Evolutionary conservation across 2,329 filamentous ascomycete species (phyloP), one percentile per base, ranked within the genome.

Genomic region (Thelonectria blattea): DNA sequence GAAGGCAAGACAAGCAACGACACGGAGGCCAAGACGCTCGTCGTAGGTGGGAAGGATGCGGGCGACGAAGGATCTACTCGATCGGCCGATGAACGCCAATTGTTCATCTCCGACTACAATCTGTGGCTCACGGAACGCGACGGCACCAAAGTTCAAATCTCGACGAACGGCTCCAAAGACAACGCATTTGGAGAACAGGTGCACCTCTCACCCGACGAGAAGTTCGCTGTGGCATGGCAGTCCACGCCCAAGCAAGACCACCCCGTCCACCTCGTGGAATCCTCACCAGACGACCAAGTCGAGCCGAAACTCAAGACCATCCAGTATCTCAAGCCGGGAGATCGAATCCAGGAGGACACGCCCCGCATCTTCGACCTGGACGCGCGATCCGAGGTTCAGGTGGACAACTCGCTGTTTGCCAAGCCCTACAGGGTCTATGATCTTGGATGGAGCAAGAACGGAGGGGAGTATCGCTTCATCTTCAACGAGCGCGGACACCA

Each of bases 401-500:
- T 67, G 2, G 64, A 72, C 11, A 50, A 67, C 27, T 4, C 41
- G 1, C 42, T 72, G 4, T 74, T 73, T 56, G 56, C 61, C 8
- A 69, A 67, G 8, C 66, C 70, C 0, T 74, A 67, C 27, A 39
- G 46, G 1, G n/a, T 72, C 2, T 32, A 43, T 3, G 53, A 68
- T 37, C 15, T 72, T 3, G 66, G 66, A 2, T 74, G 71, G 72
- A 68, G 39, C n/a, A n/a, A 39, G 3, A 51, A 66, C 12, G 56
- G 58, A 8, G 49, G 64, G 9, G 69, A 71, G 22, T 74, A 71
- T 50, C 65, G 67, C 11, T 72, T 73, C 39, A 41, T 71, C 12
- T 68, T 65, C 22, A 73, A 73, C n/a, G 68, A 69, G 42, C 68
- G 72, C 4, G 72, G 72, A 0, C 69, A 74, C 17, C 64, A 71